Evolutionary conservation across 176 grass and related monocot genomes (phyloP).

Genomic region (Elaeis guineensis): DNA sequence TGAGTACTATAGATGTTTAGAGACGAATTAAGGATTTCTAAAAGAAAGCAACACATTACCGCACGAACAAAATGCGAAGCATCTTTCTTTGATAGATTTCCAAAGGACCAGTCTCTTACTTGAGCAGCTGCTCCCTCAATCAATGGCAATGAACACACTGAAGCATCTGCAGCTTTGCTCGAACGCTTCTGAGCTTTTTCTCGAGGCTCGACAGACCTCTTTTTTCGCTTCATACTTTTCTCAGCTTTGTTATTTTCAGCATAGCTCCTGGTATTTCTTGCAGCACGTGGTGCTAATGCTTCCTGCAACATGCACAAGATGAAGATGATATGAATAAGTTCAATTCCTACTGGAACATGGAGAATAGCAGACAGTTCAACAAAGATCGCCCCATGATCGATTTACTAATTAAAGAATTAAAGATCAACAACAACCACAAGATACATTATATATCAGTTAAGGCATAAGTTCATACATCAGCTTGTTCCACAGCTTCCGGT

Average conservation of each 20-base stretch:
- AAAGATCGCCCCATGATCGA: too few relatives aligned
- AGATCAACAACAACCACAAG: too few relatives aligned
- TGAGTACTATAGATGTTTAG: too few relatives aligned
- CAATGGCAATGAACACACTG: constrained; percentile 44
- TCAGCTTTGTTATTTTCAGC: constrained; percentile 67
- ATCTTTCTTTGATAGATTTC: constrained; percentile 81
- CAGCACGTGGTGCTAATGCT: constrained; percentile 94
- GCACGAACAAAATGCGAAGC: constrained; percentile 87
- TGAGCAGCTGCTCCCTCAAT: constrained; percentile 85
- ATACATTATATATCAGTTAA: too few relatives aligned
- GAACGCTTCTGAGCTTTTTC: constrained; percentile 78
- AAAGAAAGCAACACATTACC: constrained; percentile 31
- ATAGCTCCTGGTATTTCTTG: constrained; percentile 82
- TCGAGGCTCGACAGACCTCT: constrained; percentile 41
- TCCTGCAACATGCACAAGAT: constrained; percentile 37
- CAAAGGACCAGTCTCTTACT: constrained; percentile 88
- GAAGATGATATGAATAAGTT: neutral
- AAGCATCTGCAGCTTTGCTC: constrained; percentile 51
- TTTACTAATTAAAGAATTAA: too few relatives aligned
- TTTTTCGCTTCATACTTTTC: constrained; percentile 60
- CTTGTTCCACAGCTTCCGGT: constrained; percentile 61
- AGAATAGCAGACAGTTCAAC: neutral
- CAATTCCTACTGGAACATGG: too few relatives aligned
- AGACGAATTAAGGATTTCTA: neutral
- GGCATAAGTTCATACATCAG: constrained; percentile 50